These are phyloP conservation scores for Cryptococcus sp. DNA, from an alignment of 1,284 basidiomycete genomes.

Conservation along the genomic window DNA sequence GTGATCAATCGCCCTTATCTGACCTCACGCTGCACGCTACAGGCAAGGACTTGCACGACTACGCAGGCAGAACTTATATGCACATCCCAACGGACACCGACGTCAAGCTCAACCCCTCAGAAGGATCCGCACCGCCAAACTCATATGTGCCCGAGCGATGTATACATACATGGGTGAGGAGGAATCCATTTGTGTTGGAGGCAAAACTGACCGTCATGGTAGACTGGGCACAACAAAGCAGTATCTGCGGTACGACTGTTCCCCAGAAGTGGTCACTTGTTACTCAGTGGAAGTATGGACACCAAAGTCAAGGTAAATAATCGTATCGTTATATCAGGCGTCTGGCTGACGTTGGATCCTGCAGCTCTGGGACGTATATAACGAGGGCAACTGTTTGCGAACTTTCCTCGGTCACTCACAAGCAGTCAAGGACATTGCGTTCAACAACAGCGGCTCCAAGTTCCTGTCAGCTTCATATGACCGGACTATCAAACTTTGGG, in stretches of 20 bases:
- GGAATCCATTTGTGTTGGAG: background rate
- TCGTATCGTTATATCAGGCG: background rate
- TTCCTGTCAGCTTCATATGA: conserved; percentile 96
- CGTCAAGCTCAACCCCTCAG: conserved; percentile 64
- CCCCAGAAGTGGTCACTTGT: conserved; percentile 86
- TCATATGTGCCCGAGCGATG: conserved; percentile 93
- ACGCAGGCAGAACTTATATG: conserved; percentile 98
- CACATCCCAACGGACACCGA: conserved; percentile 70
- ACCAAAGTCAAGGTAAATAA: conserved; percentile 89
- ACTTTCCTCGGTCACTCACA: conserved; percentile 98
- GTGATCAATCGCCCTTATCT: background rate
- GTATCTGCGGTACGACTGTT: conserved; percentile 92
- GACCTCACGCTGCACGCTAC: conserved; percentile 7
- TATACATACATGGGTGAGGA: conserved; percentile 77
- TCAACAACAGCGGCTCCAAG: conserved; percentile 85
- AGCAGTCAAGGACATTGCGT: conserved; percentile 93
- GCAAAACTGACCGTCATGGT: background rate
- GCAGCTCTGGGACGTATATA: conserved; percentile 97
- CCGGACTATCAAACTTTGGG: conserved; percentile 97
- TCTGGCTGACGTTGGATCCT: conserved; percentile 1
- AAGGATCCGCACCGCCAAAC: conserved; percentile 81
- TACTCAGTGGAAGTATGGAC: conserved; percentile 95
- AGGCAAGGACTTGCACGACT: conserved; percentile 91
- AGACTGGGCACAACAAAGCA: conserved; percentile 94
- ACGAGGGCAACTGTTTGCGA: conserved; percentile 91